These are phyloP conservation scores for Glycine soja DNA, from an alignment of 306 rosid genomes.

Conservation along the genomic window DNA sequence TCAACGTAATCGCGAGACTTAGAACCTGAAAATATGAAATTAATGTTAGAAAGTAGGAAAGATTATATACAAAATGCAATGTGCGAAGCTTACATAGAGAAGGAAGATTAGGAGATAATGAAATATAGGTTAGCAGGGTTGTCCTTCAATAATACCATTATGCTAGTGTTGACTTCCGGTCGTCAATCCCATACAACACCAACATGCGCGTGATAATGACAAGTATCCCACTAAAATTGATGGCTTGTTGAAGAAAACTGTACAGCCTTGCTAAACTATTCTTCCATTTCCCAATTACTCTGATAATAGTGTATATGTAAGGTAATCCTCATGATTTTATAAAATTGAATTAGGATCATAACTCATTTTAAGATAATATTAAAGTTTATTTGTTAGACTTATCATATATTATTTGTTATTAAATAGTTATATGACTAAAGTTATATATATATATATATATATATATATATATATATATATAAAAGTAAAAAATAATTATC, in stretches of 20 bases:
- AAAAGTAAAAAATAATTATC: too few relatives aligned
- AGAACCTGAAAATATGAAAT: background rate
- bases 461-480: too few relatives aligned
- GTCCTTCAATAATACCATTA: background rate
- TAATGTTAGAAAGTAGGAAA: background rate
- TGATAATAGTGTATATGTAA: too few relatives aligned
- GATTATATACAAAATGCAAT: background rate
- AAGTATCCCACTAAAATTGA: background rate
- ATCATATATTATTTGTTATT: too few relatives aligned
- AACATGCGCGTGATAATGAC: constrained; percentile 8
- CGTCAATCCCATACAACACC: background rate
- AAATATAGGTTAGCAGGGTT: background rate
- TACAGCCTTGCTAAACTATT: background rate
- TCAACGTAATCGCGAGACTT: background rate
- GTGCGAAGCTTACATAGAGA: background rate
- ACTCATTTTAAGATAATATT: too few relatives aligned
- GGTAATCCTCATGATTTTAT: too few relatives aligned
- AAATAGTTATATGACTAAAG: too few relatives aligned
- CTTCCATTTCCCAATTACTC: too few relatives aligned
- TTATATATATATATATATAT: too few relatives aligned
- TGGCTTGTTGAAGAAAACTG: background rate
- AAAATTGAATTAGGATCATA: too few relatives aligned
- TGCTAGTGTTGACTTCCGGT: background rate
- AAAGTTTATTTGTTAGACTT: too few relatives aligned
- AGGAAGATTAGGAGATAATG: constrained; percentile 8